Percentiles rank a stretch among this genome's conserved stretches.
Evolutionary conservation across 768 basidiomycete species (phyloP).

Genomic region (Leccinellum albellum): DNA sequence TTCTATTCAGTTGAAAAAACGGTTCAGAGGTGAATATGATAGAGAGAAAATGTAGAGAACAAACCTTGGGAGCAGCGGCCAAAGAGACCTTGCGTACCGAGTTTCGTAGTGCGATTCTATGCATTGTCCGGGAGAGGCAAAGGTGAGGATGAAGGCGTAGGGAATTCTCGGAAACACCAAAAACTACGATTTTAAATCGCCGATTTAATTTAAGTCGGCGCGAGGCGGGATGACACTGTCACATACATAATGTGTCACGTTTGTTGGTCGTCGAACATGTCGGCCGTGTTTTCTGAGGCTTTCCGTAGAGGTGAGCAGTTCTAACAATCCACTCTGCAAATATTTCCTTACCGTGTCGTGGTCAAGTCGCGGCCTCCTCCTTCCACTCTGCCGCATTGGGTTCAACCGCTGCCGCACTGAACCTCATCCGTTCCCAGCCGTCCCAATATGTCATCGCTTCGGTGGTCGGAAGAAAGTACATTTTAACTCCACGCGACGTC

Average conservation of each 20-base stretch:
- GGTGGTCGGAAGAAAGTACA: constrained; percentile 82
- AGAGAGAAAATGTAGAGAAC: constrained; percentile 13
- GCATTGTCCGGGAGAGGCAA: constrained; percentile 56
- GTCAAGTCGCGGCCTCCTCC: constrained; percentile 21
- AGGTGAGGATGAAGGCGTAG: constrained; percentile 42
- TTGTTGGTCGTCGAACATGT: neutral
- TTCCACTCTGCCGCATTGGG: constrained; percentile 33
- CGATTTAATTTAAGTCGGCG: constrained; percentile 22
- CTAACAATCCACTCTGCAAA: neutral
- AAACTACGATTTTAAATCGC: constrained; percentile 30
- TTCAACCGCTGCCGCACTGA: constrained; percentile 61
- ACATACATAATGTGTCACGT: constrained; percentile 1
- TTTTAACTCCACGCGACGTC: constrained; percentile 85
- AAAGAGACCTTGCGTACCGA: constrained; percentile 74
- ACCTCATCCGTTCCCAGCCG: constrained; percentile 85
- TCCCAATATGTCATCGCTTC: constrained; percentile 89
- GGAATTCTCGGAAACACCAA: constrained; percentile 35
- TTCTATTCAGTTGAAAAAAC: constrained; percentile 28
- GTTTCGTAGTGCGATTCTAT: constrained; percentile 83
- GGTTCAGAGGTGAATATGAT: constrained; percentile 1
- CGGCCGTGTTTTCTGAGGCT: constrained; percentile 10
- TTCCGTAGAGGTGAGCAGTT: constrained; percentile 20
- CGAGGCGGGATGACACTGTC: constrained; percentile 7
- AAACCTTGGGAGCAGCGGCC: constrained; percentile 64
- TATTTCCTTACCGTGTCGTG: constrained; percentile 3